A percentile compares a stretch with the other conserved stretches of the same genome.
Conservation (phyloP, 345 rosid species). For the Eucalyptus paniculata region DNA sequence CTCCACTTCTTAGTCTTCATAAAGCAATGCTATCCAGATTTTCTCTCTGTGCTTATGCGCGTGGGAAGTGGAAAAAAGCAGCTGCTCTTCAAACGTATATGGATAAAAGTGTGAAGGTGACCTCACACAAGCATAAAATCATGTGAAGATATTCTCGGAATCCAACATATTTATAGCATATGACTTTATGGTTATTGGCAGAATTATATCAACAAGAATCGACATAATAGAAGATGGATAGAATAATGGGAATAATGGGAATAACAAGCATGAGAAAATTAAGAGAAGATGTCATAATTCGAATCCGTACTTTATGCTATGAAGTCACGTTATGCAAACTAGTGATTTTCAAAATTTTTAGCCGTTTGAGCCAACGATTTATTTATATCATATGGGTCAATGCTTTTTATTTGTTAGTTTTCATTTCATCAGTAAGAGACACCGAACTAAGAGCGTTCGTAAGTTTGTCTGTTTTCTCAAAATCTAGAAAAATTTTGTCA, state of each 20-base stretch:
- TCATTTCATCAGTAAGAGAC: neutral
- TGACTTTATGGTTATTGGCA: neutral
- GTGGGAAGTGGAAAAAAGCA: neutral
- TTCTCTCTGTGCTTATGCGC: neutral
- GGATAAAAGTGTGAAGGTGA: neutral
- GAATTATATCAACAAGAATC: neutral
- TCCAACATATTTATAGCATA: neutral
- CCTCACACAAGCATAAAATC: neutral
- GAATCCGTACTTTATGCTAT: neutral
- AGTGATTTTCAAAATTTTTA: neutral
- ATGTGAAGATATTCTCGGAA: neutral
- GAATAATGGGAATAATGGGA: neutral
- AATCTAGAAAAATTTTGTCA: neutral
- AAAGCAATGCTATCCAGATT: neutral
- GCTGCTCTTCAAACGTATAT: neutral
- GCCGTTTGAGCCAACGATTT: rapidly evolving
- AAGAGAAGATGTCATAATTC: neutral
- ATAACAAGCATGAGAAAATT: neutral
- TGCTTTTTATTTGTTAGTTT: neutral
- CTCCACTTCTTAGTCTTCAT: neutral
- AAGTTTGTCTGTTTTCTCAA: neutral
- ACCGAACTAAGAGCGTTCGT: neutral
- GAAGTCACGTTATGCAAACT: neutral
- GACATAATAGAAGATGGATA: neutral
- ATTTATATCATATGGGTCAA: neutral